Evolutionary conservation across 2,329 filamentous ascomycete species (phyloP).

Genomic region (Metarhizium sp.): DNA sequence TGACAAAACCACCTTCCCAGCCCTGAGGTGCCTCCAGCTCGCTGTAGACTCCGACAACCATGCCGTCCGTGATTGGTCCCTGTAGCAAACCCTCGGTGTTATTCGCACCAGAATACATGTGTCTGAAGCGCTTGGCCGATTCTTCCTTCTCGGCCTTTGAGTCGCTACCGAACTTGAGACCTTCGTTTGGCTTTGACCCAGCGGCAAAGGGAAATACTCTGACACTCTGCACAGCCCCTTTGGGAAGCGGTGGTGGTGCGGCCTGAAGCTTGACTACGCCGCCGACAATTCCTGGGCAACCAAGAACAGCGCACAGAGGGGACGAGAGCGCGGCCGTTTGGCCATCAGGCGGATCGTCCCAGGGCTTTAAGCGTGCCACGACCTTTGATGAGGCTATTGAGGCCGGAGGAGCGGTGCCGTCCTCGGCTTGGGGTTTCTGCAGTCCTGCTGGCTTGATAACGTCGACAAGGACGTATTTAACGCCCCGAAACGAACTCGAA

Average conservation of each 20-base stretch:
- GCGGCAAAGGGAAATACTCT: slow-evolving; percentile 74
- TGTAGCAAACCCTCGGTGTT: slow-evolving; percentile 56
- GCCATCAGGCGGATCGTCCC: slow-evolving; percentile 81
- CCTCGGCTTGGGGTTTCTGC: slow-evolving; percentile 59
- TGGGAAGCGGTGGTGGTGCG: slow-evolving; percentile 62
- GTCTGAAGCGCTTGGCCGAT: slow-evolving; percentile 58
- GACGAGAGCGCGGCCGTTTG: slow-evolving; percentile 73
- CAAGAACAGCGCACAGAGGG: slow-evolving; percentile 64
- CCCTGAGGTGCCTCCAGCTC: slow-evolving; percentile 44
- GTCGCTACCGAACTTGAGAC: slow-evolving; percentile 80
- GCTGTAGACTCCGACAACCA: slow-evolving; percentile 55
- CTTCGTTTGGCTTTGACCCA: slow-evolving; percentile 47
- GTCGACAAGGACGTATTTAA: slow-evolving; percentile 73
- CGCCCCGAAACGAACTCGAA: slow-evolving; percentile 62
- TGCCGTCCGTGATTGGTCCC: slow-evolving; percentile 83
- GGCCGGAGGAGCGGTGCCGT: slow-evolving; percentile 49
- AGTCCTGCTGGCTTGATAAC: slow-evolving; percentile 75
- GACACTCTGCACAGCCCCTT: slow-evolving; percentile 54
- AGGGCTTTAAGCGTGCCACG: slow-evolving; percentile 64
- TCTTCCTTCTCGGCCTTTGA: slow-evolving; percentile 77
- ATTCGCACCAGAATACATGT: slow-evolving; percentile 55
- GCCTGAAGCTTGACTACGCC: slow-evolving; percentile 82
- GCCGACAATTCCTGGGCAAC: slow-evolving; percentile 65
- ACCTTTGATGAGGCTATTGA: slow-evolving; percentile 42
- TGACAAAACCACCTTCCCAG: slow-evolving; percentile 79